Evolutionary conservation across 2,329 filamentous ascomycete species (phyloP).

Genomic region (Ophiostoma ulmi): DNA sequence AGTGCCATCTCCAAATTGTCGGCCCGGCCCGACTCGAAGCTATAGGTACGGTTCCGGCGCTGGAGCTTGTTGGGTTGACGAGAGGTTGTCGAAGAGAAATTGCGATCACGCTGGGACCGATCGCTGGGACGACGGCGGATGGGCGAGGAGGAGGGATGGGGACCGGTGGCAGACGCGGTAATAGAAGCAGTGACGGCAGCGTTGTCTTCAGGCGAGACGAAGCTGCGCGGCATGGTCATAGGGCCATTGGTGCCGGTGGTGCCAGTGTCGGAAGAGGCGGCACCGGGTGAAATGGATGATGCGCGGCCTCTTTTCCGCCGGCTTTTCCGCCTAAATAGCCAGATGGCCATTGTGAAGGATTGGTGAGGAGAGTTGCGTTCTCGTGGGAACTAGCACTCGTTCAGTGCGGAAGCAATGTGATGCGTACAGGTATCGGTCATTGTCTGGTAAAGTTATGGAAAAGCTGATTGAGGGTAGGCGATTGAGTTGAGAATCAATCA

Average conservation of each 20-base stretch:
- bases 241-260: not conserved
- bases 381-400: slow-evolving; percentile 4
- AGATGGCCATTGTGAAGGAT: slow-evolving; percentile 62
- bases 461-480: not conserved
- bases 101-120: not conserved
- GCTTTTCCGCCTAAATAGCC: slow-evolving; percentile 74
- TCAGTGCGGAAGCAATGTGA: slow-evolving; percentile 10
- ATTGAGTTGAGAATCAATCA: not conserved
- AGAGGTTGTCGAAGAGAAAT: not conserved
- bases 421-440: slow-evolving; percentile 1
- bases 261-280: not conserved
- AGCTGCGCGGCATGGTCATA: slow-evolving; percentile 37
- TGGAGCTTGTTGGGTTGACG: slow-evolving; percentile 42
- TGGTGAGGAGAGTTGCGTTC: not conserved
- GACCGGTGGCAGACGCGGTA: slow-evolving; percentile 30
- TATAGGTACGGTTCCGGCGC: slow-evolving; percentile 49
- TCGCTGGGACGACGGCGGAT: slow-evolving; percentile 29
- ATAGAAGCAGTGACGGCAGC: slow-evolving; percentile 29
- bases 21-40: slow-evolving; percentile 56
- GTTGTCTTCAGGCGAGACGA: slow-evolving; percentile 19
- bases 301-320: slow-evolving; percentile 56
- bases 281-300: slow-evolving; percentile 47
- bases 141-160: slow-evolving; percentile 23
- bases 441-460: not conserved
- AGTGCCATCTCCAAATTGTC: slow-evolving; percentile 43